Conservation (phyloP, 805 yeast species). For the Myxozyma neglecta region DNA sequence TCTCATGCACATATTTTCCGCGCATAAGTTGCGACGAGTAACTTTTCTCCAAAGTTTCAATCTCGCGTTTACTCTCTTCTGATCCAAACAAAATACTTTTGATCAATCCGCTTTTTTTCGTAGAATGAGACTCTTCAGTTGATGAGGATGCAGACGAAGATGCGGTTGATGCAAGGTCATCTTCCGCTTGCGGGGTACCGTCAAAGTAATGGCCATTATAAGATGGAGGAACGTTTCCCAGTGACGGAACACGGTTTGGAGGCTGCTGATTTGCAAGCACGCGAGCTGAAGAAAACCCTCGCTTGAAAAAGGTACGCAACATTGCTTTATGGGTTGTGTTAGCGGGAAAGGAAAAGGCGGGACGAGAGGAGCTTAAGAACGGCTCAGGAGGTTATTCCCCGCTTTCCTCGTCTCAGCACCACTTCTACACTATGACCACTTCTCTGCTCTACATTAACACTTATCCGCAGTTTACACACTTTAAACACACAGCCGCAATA, state of each 20-base stretch:
- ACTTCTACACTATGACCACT: no score
- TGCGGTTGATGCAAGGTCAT: neutral
- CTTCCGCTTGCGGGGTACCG: slow-evolving; percentile 14
- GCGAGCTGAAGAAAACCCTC: neutral
- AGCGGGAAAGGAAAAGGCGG: neutral
- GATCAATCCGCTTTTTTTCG: slow-evolving; percentile 34
- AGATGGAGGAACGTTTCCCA: slow-evolving; percentile 28
- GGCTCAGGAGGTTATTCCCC: neutral
- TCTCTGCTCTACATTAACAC: no score
- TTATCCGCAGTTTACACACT: no score
- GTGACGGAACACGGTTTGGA: slow-evolving; percentile 24
- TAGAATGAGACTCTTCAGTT: neutral
- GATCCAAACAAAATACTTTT: slow-evolving; percentile 46
- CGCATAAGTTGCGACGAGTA: slow-evolving; percentile 38
- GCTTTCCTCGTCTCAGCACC: no score
- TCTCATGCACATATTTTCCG: slow-evolving; percentile 47
- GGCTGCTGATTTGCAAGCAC: slow-evolving; percentile 3
- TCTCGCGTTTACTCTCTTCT: slow-evolving; percentile 40
- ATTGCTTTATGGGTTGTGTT: neutral
- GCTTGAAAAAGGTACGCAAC: neutral
- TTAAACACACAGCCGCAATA: no score
- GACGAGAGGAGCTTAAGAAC: neutral
- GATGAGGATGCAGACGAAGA: neutral
- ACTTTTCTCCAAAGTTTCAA: slow-evolving; percentile 36
- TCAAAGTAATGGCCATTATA: slow-evolving; percentile 26